Evolutionary conservation across 139 green algal species (phyloP).

Genomic region (Edaphochlamys debaryana): DNA sequence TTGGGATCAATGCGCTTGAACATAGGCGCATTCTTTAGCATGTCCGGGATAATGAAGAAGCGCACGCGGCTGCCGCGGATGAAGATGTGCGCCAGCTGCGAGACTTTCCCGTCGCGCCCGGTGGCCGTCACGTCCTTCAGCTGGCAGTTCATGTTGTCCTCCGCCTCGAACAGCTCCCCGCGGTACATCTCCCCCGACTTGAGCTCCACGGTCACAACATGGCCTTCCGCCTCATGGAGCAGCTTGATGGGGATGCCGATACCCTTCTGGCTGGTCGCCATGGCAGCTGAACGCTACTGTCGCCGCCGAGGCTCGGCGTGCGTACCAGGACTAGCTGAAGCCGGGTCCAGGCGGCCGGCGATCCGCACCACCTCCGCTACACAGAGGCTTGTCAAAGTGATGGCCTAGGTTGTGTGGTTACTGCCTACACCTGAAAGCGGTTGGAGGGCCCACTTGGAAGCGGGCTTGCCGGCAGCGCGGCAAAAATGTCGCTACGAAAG

Average conservation of each 20-base stretch:
- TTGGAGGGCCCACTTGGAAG: neutral
- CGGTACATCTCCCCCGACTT: constrained; percentile 97
- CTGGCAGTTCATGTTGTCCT: constrained; percentile 99
- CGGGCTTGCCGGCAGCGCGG: too few relatives aligned
- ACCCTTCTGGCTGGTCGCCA: constrained; percentile 65
- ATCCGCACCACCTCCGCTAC: too few relatives aligned
- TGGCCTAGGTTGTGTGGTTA: too few relatives aligned
- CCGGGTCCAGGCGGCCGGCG: too few relatives aligned
- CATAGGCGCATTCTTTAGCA: constrained; percentile 99
- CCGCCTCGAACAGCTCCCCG: constrained; percentile 90
- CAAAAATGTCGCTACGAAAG: too few relatives aligned
- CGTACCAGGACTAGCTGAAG: too few relatives aligned
- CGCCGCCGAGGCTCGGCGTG: too few relatives aligned
- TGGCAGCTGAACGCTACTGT: constrained; percentile 2
- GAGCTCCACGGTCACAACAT: constrained; percentile 96
- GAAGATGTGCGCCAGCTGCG: constrained; percentile 93
- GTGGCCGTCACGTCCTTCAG: constrained; percentile 94
- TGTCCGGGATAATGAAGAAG: constrained; percentile 97
- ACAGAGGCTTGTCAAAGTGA: too few relatives aligned
- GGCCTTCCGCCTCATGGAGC: constrained; percentile 97
- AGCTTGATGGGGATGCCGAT: constrained; percentile 92
- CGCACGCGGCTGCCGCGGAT: constrained; percentile 85
- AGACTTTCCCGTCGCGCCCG: constrained; percentile 77
- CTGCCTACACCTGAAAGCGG: neutral
- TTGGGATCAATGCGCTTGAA: constrained; percentile 99